These are phyloP conservation scores for Phytophthora meadii DNA, from an alignment of 352 stramenopile genomes.

Conservation along the genomic window DNA sequence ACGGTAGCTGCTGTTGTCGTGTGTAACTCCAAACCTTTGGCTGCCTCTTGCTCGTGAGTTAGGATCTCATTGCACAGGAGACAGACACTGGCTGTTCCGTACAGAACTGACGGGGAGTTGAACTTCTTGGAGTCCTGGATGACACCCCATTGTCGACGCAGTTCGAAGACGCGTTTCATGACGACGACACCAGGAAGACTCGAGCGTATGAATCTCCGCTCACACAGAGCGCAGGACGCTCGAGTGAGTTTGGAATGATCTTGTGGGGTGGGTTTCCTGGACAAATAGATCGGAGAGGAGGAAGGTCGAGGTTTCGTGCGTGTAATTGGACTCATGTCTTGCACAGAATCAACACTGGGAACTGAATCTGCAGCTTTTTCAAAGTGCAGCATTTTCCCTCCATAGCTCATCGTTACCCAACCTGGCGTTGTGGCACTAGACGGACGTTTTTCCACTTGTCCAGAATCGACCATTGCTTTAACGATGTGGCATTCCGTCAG, in stretches of 20 bases:
- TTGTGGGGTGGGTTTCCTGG: background rate
- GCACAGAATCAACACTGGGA: background rate
- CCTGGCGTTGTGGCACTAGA: conserved; percentile 34
- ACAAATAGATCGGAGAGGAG: conserved; percentile 39
- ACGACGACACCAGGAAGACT: conserved; percentile 50
- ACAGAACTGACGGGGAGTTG: conserved; percentile 40
- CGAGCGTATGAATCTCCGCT: conserved; percentile 50
- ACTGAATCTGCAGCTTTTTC: conserved; percentile 27
- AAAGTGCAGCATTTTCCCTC: conserved; percentile 49
- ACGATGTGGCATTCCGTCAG: conserved; percentile 3
- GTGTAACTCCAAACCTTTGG: no score
- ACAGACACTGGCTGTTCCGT: conserved; percentile 49
- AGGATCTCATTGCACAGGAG: conserved; percentile 58
- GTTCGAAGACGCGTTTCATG: conserved; percentile 61
- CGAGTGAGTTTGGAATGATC: conserved; percentile 23
- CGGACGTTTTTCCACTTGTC: conserved; percentile 21
- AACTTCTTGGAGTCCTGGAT: conserved; percentile 59
- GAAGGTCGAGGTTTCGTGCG: conserved; percentile 27
- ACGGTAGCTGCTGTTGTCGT: no score
- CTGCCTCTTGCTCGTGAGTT: conserved; percentile 34
- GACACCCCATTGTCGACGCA: conserved; percentile 53
- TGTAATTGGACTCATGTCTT: background rate
- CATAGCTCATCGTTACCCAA: conserved; percentile 51
- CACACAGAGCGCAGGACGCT: conserved; percentile 48
- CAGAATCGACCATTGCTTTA: background rate